Evolutionary conservation across 1,284 basidiomycete genomes (phyloP), one percentile per base, ranked within the genome.

Genomic region (Naganishia cerealis): DNA sequence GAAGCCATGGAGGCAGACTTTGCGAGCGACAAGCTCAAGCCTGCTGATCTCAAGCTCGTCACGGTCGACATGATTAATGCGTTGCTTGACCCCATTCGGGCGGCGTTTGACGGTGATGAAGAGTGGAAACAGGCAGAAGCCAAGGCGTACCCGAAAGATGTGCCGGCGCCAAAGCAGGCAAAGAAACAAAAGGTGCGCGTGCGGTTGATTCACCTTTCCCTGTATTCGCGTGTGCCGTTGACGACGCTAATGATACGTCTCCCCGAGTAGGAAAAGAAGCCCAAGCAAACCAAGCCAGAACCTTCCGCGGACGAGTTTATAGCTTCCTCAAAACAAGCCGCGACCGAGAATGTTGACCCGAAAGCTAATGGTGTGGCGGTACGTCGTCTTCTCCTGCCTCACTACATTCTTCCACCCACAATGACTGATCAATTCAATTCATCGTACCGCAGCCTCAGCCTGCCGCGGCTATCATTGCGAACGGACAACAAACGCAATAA

Each of bases 11-110:
- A 91, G 78, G 82, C 84, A n/a, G 90, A 90, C 68, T 99, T 94
- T 77, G 86, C 82, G 38, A 85, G 83, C 67, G 90, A 88, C 80
- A 85, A 86, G 70, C 75, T 99, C 6, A 93, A 97, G 79, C 96
- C 95, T 1, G 88, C 88, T 38, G 96, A 98, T 79, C 82, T 99
- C 74, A 99, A 99, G 83, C 81, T 81, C 9, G 87, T 87, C 0
- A 91, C 97, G 8, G 84, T 86, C n/a, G 87, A 87, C 38, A 89
- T 88, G 6, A 88, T 99, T 74, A 85, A 86, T 73, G 82, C 82
- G n/a, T 81, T 99, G 38, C 82, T 99, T 46, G 87, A 86, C 38
- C 95, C 95, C 0, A 89, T 99, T 61, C 86, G 90, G 72, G 85
- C 87, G 72, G 84, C 87, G 59, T 96, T 91, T 74, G 86, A 88